phyloP scores from a whole-genome alignment of 2,329 filamentous ascomycete species.

The Plenodomus lindquistii region DNA sequence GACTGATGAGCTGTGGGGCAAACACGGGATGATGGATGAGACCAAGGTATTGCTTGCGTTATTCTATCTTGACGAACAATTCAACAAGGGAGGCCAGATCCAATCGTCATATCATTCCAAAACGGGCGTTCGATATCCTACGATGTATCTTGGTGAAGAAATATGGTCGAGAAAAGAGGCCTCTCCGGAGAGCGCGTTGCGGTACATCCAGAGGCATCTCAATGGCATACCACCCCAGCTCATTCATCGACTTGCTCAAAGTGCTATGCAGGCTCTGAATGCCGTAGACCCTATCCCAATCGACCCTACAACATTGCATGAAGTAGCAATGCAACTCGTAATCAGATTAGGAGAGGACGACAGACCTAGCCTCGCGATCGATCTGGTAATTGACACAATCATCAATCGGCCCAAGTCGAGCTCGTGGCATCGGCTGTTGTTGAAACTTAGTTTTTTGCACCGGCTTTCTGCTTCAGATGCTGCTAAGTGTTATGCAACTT shows the following conservation, averaged over 20 bases:
- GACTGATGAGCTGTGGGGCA: conserved; percentile 13
- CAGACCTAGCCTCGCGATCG: conserved; percentile 31
- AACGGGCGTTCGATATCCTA: conserved; percentile 34
- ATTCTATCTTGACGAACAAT: conserved; percentile 35
- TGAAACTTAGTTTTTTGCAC: conserved; percentile 38
- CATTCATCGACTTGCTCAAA: conserved; percentile 17
- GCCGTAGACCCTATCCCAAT: conserved; percentile 1
- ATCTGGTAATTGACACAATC: conserved; percentile 34
- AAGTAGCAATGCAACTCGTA: conserved; percentile 28
- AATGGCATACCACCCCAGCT: conserved; percentile 24
- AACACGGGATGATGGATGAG: conserved; percentile 26
- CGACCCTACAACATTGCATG: conserved; percentile 19
- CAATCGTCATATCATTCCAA: conserved; percentile 26
- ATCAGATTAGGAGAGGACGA: conserved; percentile 32
- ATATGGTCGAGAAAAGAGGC: conserved; percentile 26
- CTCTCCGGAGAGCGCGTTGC: conserved; percentile 5
- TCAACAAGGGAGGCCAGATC: conserved; percentile 23
- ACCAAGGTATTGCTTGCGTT: conserved; percentile 39
- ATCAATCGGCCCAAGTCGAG: conserved; percentile 43
- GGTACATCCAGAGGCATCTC: conserved; percentile 8
- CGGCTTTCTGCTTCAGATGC: conserved; percentile 38
- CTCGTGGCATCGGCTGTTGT: conserved; percentile 48
- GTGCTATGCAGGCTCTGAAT: conserved; percentile 13
- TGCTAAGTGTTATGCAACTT: conserved; percentile 26
- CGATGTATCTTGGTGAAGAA: conserved; percentile 38